Percentiles rank a stretch among this genome's conserved stretches.
Evolutionary conservation across 73 alveolate genomes (phyloP).

Genomic region (Paramecium sonneborni): DNA sequence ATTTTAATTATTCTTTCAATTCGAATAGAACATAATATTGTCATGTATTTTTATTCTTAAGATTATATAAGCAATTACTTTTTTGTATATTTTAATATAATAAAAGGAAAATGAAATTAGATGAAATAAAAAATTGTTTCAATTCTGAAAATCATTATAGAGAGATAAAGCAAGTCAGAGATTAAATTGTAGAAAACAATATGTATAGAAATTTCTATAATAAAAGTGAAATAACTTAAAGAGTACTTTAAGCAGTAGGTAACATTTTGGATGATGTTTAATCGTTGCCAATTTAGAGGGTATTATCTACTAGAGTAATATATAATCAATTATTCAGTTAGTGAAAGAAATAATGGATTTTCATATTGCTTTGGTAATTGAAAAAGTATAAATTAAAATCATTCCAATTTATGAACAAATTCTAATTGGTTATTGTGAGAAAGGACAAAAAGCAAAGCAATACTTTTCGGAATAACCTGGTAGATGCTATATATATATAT

Average conservation of each 20-base stretch:
- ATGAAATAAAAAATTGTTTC: background rate
- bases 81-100: background rate
- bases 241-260: background rate
- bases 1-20: background rate
- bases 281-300: background rate
- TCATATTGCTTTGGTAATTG: background rate
- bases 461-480: constrained; percentile 3
- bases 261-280: background rate
- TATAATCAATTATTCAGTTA: background rate
- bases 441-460: background rate
- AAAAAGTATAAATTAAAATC: constrained; percentile 6
- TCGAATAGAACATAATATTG: background rate
- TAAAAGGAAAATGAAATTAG: constrained; percentile 4
- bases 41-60: background rate
- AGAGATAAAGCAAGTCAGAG: background rate
- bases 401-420: background rate
- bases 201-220: background rate
- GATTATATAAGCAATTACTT: background rate
- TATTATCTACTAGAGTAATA: background rate
- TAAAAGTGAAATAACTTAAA: background rate
- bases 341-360: constrained; percentile 46
- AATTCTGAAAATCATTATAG: background rate
- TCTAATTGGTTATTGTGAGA: background rate
- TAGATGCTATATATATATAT: background rate
- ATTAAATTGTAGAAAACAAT: background rate